Evolutionary conservation across 805 yeast species (phyloP), one percentile per base, ranked within the genome.

Genomic region (Hanseniaspora guilliermondii): DNA sequence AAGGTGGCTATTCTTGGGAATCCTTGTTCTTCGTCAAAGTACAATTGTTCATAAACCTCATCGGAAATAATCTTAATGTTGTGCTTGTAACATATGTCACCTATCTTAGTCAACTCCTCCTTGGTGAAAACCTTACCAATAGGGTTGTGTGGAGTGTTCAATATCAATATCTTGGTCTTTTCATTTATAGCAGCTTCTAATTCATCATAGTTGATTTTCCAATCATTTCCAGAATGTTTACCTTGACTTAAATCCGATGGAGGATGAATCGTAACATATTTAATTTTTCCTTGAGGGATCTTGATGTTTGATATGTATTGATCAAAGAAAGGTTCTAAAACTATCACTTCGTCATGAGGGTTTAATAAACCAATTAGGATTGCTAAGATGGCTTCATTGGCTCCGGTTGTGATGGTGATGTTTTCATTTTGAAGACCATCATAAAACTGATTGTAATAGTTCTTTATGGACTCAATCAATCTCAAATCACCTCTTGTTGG

Each of bases 131-230:
- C 80, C 66, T 93, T 93, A 25, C 98, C 98, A 57, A 91, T 78
- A 27, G 98, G 98, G 67, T 93, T 93, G 71, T 93, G 97, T 11
- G 98, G 98, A 17, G 95, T 81, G 72, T 93, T 93, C 56, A 93
- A 68, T 25, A 93, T 87, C 56, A 93, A 78, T 71, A 89, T 78
- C 65, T 86, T 89, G 8, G 98, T 93, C 62, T 79, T 82, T 24
- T 75, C 70, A 35, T 83, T 77, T 59, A 93, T 80, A 6, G 91
- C 82, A 2, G 73, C 72, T 60, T 83, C 83, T 53, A 93, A 74
- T 59, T 83, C 87, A 3, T 78, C 79, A 75, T 85, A 86, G 64
- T 93, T 86, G 53, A 93, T 74, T 39, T 73, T 74, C 97, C 97
- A 93, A 59, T 91, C 96, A 55, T 79, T 76, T 52, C 95, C 96